Base-by-base conservation (phyloP, 2,329 filamentous ascomycete genomes). In the Phaeoacremonium minimum region DNA sequence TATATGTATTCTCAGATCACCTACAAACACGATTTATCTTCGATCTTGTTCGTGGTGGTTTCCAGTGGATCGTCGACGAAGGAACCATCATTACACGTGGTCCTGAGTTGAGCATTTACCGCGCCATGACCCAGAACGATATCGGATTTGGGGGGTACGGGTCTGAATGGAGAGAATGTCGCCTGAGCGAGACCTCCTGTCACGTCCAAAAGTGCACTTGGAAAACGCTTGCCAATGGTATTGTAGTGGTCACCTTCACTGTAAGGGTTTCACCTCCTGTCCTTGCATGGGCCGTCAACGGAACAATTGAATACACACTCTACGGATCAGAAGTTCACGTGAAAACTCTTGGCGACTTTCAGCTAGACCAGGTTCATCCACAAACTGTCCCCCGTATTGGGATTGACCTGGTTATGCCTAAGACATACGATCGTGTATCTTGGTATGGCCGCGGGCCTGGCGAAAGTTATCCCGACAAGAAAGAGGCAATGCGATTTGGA, bases 401-500 rank as follows among this genome's bases (percentile, higher is more conserved):
- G 9, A 9, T 26, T n/a, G 22, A 26, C 9, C n/a, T 26, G 22
- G 9, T n/a, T 9, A 9, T 26, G 9, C 9, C n/a, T 9, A 15
- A 30, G 42, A 37, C 60, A 40, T 33, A 36, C 36, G 45, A 42
- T 50, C 36, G 45, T 42, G 38, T 16, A 32, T 13, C 52, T 60
- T 54, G 79, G 75, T 67, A 76, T 65, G 81, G 81, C 62, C 83
- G 82, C 67, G 81, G 81, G 59, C 73, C 85, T 37, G 15, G 16
- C 26, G 31, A 28, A 26, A 20, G 28, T 16, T 30, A 48, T 37
- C 39, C 49, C 54, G 46, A 57, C 44, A 49, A 33, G 41, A 38
- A 37, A 46, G 40, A 41, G 37, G 40, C 39, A 56, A 63, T 57
- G 83, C 79, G 71, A 80, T 66, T 83, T 83, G 64, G 22, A n/a